Base-by-base conservation (phyloP, 208 protist species). In the Trypanosoma vivax region DNA sequence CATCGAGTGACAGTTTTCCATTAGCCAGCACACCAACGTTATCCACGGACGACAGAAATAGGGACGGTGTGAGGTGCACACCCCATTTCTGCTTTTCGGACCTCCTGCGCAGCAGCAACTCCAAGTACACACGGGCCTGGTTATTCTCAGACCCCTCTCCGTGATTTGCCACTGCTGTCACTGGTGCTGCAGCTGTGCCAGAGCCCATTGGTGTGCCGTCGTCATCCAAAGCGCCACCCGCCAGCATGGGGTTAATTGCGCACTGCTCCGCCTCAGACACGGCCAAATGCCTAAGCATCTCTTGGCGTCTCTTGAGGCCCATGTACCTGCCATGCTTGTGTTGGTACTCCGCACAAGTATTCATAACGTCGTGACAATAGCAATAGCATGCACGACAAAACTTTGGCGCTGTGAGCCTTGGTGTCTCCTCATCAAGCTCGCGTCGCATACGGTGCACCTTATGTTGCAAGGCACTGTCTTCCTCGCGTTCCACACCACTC, bases 401-500 rank as follows among this genome's bases (percentile, higher is more conserved):
- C 27, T 58, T 53, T 25, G 72, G 56, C 0, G 79, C 76, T 7
- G 77, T 81, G 34, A 93, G 52, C 34, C 76, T 39, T 23, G 54
- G 33, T 42, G 81, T 90, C 46, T 93, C 81, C 5, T 54, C 61
- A 42, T 93, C 85, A 16, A 91, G 58, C 68, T 94, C 80, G 10
- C 82, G 57, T 9, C 87, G 83, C 28, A 89, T 54, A 54, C 87
- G 82, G 45, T 94, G 87, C 13, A 94, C 63, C 54, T 91, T 94
- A 64, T 94, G 82, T 68, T 94, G 87, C 50, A 94, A 57, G 16
- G 71, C 60, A 52, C 71, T 80, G 24, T 86, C 82, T n/a, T 56
- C 52, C 49, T 89, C 76, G 16, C 72, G 65, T 49, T 83, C 70
- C 5, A 94, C 68, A 16, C 78, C 80, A 24, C 31, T 54, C 11